Evolutionary conservation across 2,329 filamentous ascomycete genomes (phyloP), one percentile per base, ranked within the genome.

Genomic region (Phialemoniopsis sp.): DNA sequence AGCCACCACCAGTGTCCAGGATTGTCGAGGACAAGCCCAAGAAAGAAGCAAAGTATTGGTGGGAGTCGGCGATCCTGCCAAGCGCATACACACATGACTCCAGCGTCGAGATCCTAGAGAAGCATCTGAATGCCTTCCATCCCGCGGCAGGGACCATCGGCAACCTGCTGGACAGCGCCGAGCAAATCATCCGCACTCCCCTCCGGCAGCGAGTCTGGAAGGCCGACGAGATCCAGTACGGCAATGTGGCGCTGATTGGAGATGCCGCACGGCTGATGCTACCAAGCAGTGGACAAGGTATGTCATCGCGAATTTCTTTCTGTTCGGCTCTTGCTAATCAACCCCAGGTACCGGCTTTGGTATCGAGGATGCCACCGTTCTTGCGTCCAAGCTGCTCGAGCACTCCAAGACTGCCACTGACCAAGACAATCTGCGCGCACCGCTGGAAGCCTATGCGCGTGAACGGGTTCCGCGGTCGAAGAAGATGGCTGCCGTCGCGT

Each of bases 221-320:
- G n/a, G 40, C 45, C 13, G 39, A 50, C 5, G 50, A 54, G 36
- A 53, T 54, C 29, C 52, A 51, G n/a, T 40, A 49, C 14, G 51
- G 43, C 4, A 45, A 44, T 8, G 32, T 57, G 19, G 44, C 38
- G 5, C 34, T 51, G 7, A 43, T 48, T 3, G 50, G 50, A 7
- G 50, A 53, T 29, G 50, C 50, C 5, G 50, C 48, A 2, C 50
- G 50, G 32, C 47, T 49, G 10, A 53, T 54, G 50, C 38, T 54
- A 19, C 51, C 51, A n/a, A 54, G 49, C 10, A 54, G 51, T 30
- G 51, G 51, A 1, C 50, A 53, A 26, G 21, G 21, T 26, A 26
- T 26, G 21, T 26, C 10, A n/a, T 26, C 6, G 21, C 10, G 6
- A 6, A 26, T 6, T 26, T 10, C 21, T 6, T 6, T 26, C 21